Percentiles rank a stretch among this genome's conserved stretches.
phyloP scores from a whole-genome alignment of 305 asterid species.

The Solanum hybrid region DNA sequence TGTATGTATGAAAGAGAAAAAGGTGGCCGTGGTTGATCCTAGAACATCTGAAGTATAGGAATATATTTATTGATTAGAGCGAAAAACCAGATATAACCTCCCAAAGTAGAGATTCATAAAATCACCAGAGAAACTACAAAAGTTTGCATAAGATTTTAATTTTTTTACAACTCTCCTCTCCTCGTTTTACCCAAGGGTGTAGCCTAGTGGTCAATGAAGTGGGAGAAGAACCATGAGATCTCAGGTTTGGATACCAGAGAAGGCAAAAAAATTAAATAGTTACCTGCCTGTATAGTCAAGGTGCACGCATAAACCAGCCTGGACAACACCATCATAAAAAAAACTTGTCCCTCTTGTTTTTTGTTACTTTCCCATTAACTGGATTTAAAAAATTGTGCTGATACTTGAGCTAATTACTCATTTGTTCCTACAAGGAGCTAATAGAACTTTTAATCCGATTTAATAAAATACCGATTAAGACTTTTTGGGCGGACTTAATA shows the following conservation, averaged over 20 bases:
- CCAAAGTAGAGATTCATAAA: background rate
- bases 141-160: background rate
- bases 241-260: background rate
- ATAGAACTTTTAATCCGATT: background rate
- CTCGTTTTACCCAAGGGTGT: background rate
- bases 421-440: background rate
- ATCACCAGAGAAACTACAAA: background rate
- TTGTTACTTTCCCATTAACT: background rate
- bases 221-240: background rate
- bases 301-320: background rate
- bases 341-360: background rate
- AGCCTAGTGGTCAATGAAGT: background rate
- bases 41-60: background rate
- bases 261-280: background rate
- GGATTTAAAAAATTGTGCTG: background rate
- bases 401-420: background rate
- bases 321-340: background rate
- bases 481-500: background rate
- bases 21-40: background rate
- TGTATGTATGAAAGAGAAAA: background rate
- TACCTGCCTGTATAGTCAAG: background rate
- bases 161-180: background rate
- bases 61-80: background rate
- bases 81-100: background rate
- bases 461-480: background rate